Evolutionary conservation across 202 grass and related monocot species (phyloP), one percentile per base, ranked within the genome.

Genomic region (Setaria italica): DNA sequence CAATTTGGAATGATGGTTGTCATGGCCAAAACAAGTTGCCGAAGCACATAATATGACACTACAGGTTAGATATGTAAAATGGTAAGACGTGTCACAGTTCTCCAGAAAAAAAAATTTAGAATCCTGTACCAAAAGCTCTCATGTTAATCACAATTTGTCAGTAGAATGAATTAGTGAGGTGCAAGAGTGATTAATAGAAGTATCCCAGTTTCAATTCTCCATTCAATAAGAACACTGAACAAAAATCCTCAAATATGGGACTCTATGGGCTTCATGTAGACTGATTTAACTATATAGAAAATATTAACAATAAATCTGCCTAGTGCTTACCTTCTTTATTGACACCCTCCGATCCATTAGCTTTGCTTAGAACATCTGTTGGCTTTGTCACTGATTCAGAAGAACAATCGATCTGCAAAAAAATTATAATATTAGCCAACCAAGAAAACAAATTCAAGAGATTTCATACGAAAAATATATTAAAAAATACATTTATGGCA

Each of bases 321-420:
- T 41, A 46, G 67, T 74, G 50, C 7, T 34, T 70, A 90, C 88
- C 84, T 90, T 90, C 84, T 87, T 87, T 90, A 47, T 75, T 90
- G 51, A 50, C 51, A 84, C 50, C 78, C 34, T 90, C 88, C 13
- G 67, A 19, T 74, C 34, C 68, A 74, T 79, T 84, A 60, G 59
- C 48, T 74, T 83, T 87, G 68, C 67, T 87, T 63, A 90, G 80
- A 47, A 90, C 84, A 74, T 90, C 88, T 74, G 88, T 87, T 80
- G 84, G 84, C 67, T 87, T 87, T 54, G 39, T 20, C 53, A 67
- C 80, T 63, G 75, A 63, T 68, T 79, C 75, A 15, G 74, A 83
- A 67, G 84, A 58, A 43, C 45, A 80, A n/a, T 84, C 84, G 41
- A 59, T 67, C 84, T 90, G 54, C 50, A 79, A 32, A 82, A 72